Evolutionary conservation across 208 protist species (phyloP).

Genomic region (Acanthamoeba healyi): DNA sequence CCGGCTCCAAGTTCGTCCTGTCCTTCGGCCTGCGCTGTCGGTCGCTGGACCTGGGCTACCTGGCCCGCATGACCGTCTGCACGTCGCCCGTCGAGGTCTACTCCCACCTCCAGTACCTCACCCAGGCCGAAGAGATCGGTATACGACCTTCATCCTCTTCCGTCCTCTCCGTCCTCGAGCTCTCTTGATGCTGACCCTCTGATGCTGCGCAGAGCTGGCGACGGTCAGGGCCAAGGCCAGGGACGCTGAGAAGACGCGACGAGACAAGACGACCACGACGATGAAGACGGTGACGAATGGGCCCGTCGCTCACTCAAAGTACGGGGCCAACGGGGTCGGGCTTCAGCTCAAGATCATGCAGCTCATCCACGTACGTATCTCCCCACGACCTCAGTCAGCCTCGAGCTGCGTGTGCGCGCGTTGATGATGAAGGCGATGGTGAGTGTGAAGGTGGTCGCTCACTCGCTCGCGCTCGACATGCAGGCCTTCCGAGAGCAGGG

Average conservation of each 20-base stretch:
- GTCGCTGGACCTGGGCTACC: neutral
- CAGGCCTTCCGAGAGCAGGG: neutral
- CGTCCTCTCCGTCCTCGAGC: no score
- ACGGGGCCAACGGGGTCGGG: neutral
- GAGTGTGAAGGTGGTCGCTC: no score
- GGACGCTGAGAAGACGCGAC: neutral
- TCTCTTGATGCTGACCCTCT: no score
- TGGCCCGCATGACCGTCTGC: neutral
- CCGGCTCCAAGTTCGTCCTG: neutral
- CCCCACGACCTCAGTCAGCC: no score
- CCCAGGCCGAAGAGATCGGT: neutral
- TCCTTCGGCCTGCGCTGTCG: neutral
- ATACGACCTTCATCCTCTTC: neutral
- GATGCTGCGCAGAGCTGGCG: neutral
- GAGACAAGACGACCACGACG: neutral
- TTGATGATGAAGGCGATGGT: no score
- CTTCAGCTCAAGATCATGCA: slow-evolving; percentile 31
- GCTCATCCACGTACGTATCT: neutral
- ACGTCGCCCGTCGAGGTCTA: neutral
- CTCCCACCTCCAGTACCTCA: slow-evolving; percentile 32
- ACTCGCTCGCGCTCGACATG: no score
- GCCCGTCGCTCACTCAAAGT: neutral
- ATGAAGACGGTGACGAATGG: no score
- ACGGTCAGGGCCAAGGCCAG: neutral
- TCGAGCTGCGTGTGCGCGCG: no score